These are phyloP conservation scores for Trichocladium uniseriatum DNA, from an alignment of 495 filamentous ascomycete species.

Conservation along the genomic window DNA sequence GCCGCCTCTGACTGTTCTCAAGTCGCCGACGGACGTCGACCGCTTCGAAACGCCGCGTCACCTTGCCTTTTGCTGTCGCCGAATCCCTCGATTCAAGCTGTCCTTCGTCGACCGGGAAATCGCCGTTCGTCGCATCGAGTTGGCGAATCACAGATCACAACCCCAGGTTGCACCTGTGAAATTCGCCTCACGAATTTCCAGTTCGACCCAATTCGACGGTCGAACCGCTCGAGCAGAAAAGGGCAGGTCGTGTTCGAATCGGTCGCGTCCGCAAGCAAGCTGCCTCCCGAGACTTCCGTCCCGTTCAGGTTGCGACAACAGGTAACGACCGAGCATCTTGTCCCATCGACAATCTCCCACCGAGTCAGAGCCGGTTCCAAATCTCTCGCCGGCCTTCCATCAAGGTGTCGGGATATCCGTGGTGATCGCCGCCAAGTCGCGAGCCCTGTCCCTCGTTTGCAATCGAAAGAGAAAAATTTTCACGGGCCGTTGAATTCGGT, in stretches of 20 bases:
- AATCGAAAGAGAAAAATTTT: constrained; percentile 25
- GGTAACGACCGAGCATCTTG: neutral
- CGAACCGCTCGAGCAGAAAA: neutral
- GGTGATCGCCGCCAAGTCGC: constrained; percentile 1
- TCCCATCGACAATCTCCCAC: no score
- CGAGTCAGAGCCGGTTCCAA: no score
- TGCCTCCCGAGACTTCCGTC: neutral
- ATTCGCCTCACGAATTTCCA: neutral
- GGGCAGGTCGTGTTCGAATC: neutral
- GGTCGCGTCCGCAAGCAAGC: neutral
- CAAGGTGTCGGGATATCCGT: neutral
- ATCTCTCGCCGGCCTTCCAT: neutral
- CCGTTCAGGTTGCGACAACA: no score
- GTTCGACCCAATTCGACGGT: neutral
- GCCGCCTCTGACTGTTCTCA: no score
- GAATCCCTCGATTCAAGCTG: no score
- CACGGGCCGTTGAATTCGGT: constrained; percentile 22
- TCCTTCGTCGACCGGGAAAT: neutral
- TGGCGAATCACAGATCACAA: neutral
- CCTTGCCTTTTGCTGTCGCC: no score
- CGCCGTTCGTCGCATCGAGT: neutral
- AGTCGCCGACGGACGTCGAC: no score
- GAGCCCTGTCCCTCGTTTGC: constrained; percentile 1
- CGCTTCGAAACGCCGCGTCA: no score
- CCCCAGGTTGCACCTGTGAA: neutral